Evolutionary conservation across 176 grass and related monocot species (phyloP), one percentile per base, ranked within the genome.

Genomic region (Metroxylon sagu): DNA sequence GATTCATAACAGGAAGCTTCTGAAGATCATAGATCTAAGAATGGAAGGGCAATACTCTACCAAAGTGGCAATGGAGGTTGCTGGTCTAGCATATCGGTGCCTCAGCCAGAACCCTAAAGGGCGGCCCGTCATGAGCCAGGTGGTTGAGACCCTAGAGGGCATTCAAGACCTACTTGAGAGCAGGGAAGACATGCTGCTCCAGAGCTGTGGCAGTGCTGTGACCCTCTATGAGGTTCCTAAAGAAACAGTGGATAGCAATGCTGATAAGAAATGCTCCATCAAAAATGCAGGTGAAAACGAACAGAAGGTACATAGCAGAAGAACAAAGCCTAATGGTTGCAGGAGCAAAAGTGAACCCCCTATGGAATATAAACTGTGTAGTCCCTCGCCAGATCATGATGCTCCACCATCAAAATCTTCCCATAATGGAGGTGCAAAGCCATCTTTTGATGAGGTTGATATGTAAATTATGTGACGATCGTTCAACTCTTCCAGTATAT

Each of bases 51-150:
- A 97, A 6, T 97, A 97, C 73, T 91, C 87, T 10, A 77, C 71
- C 26, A 84, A 85, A 53, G 78, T 83, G 19, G 80, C 83, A 39
- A 67, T 73, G 25, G 87, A 85, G 69, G 78, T 97, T 16, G 81
- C 92, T 0, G 64, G 77, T 65, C 67, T 97, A 17, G 81, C 87
- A 35, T 97, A 91, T 57, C 70, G 83, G 35, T 97, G 87, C 66
- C 68, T 97, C 35, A 97, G 87, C 58, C 92, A 97, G 50, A 97
- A 77, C 31, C 92, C 92, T 6, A 97, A 97, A 74, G 92, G 84
- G 16, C 52, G 92, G 16, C 87, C 92, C 4, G 61, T 29, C 57
- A 97, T 91, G 83, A 91, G 62, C 54, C 78, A 91, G 59, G 81
- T 89, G 1, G 87, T 97, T 0, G 68, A 80, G 71, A 74, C 62